phyloP scores from a whole-genome alignment of 257 asterid species.

The Euphrasia confusa region DNA sequence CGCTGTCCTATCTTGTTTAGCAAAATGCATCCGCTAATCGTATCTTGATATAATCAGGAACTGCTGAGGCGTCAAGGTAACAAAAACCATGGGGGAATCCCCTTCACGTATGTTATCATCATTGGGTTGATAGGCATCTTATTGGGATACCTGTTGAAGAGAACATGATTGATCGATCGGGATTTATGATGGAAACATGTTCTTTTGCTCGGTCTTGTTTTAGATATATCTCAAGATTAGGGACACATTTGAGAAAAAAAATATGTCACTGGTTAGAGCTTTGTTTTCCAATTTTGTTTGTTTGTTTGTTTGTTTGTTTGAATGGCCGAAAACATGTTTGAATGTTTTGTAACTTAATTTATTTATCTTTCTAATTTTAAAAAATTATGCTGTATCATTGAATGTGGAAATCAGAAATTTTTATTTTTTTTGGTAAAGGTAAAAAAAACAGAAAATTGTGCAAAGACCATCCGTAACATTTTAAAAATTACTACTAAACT shows the following conservation, averaged over 20 bases:
- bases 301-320: constrained; percentile 22
- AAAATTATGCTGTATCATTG: too few species aligned
- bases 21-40: too few species aligned
- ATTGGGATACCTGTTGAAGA: constrained; percentile 80
- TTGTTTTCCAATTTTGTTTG: constrained; percentile 44
- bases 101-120: constrained; percentile 57
- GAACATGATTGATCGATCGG: constrained; percentile 36
- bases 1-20: too few species aligned
- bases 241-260: constrained; percentile 34
- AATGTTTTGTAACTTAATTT: too few species aligned
- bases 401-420: too few species aligned
- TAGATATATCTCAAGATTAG: constrained; percentile 27
- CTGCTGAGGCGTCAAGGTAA: constrained; percentile 57
- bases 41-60: constrained; percentile 32
- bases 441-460: too few species aligned
- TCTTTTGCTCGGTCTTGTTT: constrained; percentile 9
- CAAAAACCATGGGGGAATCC: constrained; percentile 54
- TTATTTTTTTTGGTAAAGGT: too few species aligned
- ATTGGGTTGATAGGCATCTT: constrained; percentile 70
- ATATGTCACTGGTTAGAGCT: constrained; percentile 31
- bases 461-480: too few species aligned
- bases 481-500: too few species aligned
- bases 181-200: constrained; percentile 4
- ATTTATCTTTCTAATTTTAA: too few species aligned
- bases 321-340: too few species aligned